A percentile compares a stretch with the other conserved stretches of the same genome.
These are phyloP conservation scores for Hibiscus mutabilis DNA, from an alignment of 345 rosid species.

Conservation along the genomic window DNA sequence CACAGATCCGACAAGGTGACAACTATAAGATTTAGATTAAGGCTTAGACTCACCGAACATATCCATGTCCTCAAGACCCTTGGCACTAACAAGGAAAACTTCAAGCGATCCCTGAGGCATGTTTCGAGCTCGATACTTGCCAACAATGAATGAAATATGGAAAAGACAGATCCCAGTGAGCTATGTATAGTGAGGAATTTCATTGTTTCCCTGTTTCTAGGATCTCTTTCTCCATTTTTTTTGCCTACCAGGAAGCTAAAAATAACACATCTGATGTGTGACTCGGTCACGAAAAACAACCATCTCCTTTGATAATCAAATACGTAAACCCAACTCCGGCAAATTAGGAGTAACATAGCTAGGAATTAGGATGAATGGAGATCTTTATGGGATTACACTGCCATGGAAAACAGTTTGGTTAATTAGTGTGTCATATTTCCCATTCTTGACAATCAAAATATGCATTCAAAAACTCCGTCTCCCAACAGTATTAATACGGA, in stretches of 20 bases:
- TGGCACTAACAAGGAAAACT: conserved; percentile 54
- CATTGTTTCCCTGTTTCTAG: background rate
- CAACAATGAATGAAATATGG: background rate
- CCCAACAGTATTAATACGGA: no score
- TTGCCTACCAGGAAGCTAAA: background rate
- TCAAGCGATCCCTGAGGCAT: conserved; percentile 63
- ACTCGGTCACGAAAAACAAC: background rate
- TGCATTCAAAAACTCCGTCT: background rate
- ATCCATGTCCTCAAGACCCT: conserved; percentile 55
- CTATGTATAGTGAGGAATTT: background rate
- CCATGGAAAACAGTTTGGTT: background rate
- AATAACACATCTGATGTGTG: background rate
- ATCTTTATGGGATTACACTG: background rate
- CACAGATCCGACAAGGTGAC: background rate
- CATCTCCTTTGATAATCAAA: background rate
- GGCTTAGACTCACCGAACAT: conserved; percentile 33
- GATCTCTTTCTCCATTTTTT: background rate
- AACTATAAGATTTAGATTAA: background rate
- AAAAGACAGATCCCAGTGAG: background rate
- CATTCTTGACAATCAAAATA: background rate
- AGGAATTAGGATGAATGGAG: background rate
- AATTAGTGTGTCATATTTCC: background rate
- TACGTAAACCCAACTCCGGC: background rate
- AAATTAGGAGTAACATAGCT: background rate
- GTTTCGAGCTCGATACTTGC: background rate